A percentile compares a stretch with the other conserved stretches of the same genome.
These are phyloP conservation scores for Amanita thiersii DNA, from an alignment of 768 basidiomycete genomes.

Conservation along the genomic window DNA sequence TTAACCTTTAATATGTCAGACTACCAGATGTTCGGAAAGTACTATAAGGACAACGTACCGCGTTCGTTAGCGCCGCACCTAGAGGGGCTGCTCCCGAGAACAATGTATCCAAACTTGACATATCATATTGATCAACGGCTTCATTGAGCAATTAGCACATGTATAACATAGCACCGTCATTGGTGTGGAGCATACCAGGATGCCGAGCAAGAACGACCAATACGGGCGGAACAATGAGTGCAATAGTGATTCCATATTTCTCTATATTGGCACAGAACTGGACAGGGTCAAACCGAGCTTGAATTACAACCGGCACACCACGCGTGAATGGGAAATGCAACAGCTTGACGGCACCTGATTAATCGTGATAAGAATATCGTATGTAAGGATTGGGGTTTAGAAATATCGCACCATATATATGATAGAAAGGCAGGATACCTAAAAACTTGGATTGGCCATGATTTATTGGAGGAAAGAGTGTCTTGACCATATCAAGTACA, in stretches of 20 bases:
- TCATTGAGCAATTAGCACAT: background rate
- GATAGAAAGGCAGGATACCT: constrained; percentile 56
- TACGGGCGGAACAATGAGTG: constrained; percentile 77
- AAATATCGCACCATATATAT: constrained; percentile 29
- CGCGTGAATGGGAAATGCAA: constrained; percentile 45
- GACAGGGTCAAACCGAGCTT: constrained; percentile 65
- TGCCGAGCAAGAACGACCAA: constrained; percentile 67
- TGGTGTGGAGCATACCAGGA: constrained; percentile 36
- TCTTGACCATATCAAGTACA: constrained; percentile 41
- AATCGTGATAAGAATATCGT: background rate
- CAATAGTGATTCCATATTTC: constrained; percentile 49
- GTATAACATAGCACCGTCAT: constrained; percentile 1
- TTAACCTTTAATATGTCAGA: constrained; percentile 25
- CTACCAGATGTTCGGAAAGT: background rate
- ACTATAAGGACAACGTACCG: constrained; percentile 26
- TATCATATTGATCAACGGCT: constrained; percentile 62
- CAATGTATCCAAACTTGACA: constrained; percentile 48
- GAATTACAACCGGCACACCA: constrained; percentile 47
- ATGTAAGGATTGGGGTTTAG: background rate
- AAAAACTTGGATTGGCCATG: constrained; percentile 42
- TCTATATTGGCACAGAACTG: constrained; percentile 60
- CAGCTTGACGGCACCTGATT: constrained; percentile 53
- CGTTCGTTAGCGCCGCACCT: constrained; percentile 49
- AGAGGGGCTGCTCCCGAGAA: constrained; percentile 80
- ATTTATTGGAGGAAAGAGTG: constrained; percentile 32